These are phyloP conservation scores for Tylopilus rubrobrunneus DNA, from an alignment of 768 basidiomycete species.

Conservation along the genomic window DNA sequence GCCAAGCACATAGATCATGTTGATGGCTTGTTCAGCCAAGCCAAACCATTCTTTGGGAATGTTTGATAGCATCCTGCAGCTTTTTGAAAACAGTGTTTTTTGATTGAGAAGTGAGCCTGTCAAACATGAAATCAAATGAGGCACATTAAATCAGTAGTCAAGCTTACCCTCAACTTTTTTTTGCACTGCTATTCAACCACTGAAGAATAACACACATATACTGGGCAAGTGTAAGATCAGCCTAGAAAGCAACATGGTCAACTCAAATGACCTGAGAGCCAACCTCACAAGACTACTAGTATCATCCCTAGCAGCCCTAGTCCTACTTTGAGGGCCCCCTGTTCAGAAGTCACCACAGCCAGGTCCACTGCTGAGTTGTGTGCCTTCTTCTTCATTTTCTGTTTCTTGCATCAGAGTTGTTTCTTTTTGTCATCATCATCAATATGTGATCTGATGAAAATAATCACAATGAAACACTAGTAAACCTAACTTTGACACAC, in stretches of 20 bases:
- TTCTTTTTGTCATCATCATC: no score
- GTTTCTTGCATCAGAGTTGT: no score
- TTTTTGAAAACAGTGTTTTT: conserved; percentile 77
- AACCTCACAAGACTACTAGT: conserved; percentile 39
- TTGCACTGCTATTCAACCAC: conserved; percentile 87
- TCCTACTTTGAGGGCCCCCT: conserved; percentile 82
- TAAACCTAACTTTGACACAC: not conserved
- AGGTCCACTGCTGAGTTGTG: no score
- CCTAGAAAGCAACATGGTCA: conserved; percentile 43
- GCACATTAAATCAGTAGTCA: not conserved
- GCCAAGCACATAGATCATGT: conserved; percentile 93
- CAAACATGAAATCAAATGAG: not conserved
- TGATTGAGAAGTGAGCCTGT: conserved; percentile 86
- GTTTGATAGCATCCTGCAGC: conserved; percentile 75
- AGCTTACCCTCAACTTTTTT: conserved; percentile 89
- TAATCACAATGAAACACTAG: no score
- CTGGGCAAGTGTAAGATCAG: conserved; percentile 83
- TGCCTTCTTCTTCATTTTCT: no score
- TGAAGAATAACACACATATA: conserved; percentile 95
- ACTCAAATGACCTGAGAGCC: not conserved
- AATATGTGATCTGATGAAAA: no score
- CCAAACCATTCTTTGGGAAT: conserved; percentile 97
- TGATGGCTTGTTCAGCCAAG: conserved; percentile 94
- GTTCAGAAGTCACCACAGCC: no score
- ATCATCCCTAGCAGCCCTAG: conserved; percentile 80